A percentile compares a stretch with the other conserved stretches of the same genome.
phyloP scores from a whole-genome alignment of 495 filamentous ascomycete genomes.

The Xylona heveae region DNA sequence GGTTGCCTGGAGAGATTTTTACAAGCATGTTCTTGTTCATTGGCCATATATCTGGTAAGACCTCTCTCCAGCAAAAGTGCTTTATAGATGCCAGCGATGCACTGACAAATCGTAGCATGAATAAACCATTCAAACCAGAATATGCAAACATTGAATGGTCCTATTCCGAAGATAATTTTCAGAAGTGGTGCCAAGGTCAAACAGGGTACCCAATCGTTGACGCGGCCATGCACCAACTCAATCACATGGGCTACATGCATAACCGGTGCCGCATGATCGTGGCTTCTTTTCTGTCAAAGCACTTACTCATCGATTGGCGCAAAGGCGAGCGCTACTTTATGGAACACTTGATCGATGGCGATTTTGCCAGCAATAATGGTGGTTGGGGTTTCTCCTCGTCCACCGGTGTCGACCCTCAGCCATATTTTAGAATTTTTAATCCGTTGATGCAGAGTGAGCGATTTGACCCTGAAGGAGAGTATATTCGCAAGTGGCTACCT shows the following conservation, averaged over 20 bases:
- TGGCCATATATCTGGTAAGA: conserved; percentile 76
- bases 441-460: conserved; percentile 70
- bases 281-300: conserved; percentile 72
- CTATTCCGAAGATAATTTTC: conserved; percentile 43
- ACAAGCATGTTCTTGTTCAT: conserved; percentile 65
- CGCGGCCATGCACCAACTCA: conserved; percentile 76
- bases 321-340: conserved; percentile 81
- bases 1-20: conserved; percentile 85
- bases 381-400: conserved; percentile 74
- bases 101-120: conserved; percentile 37
- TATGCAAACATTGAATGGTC: conserved; percentile 72
- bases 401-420: conserved; percentile 78
- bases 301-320: conserved; percentile 78
- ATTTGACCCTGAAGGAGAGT: conserved; percentile 47
- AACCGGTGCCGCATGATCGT: conserved; percentile 81
- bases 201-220: conserved; percentile 83
- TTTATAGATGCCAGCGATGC: conserved; percentile 2
- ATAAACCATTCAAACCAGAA: conserved; percentile 79
- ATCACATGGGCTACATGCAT: conserved; percentile 58
- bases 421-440: conserved; percentile 86
- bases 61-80: not conserved
- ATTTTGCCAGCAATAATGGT: conserved; percentile 83
- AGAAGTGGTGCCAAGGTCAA: conserved; percentile 51
- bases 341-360: conserved; percentile 72
- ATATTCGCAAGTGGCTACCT: conserved; percentile 51